Conservation (phyloP, 352 stramenopile species). For the Phytophthora pinifolia region DNA sequence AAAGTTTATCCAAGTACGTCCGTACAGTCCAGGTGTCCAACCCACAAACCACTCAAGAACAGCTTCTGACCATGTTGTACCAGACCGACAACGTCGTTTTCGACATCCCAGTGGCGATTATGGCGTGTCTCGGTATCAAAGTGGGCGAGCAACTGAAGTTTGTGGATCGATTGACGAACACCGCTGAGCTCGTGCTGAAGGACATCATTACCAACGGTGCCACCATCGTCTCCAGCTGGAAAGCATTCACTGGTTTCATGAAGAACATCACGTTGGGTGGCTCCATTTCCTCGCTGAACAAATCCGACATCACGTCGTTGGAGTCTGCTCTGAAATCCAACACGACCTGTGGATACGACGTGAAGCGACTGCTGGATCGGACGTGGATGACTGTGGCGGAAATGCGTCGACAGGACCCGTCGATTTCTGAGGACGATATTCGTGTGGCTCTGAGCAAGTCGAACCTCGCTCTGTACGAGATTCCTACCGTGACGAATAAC, state of each 20-base stretch:
- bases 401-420: conserved; percentile 1
- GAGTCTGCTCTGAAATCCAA: conserved; percentile 9
- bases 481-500: conserved; percentile 38
- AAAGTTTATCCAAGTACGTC: conserved; percentile 18
- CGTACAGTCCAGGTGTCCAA: conserved; percentile 18
- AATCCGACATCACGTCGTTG: conserved; percentile 9
- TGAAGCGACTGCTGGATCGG: conserved; percentile 6
- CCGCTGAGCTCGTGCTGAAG: conserved; percentile 21
- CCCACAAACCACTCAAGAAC: conserved; percentile 24
- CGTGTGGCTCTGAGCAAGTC: conserved; percentile 28
- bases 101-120: conserved; percentile 34
- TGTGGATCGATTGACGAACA: conserved; percentile 20
- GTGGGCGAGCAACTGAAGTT: conserved; percentile 14
- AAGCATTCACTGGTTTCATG: conserved; percentile 7
- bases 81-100: conserved; percentile 29
- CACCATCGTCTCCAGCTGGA: conserved; percentile 16
- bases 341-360: conserved; percentile 12
- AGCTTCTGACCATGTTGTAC: conserved; percentile 28
- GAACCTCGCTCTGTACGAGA: conserved; percentile 40
- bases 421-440: conserved; percentile 13
- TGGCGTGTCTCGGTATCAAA: conserved; percentile 26
- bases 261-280: conserved; percentile 4
- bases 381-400: conserved; percentile 10
- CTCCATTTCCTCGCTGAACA: conserved; percentile 3
- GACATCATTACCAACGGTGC: conserved; percentile 27